These are phyloP conservation scores for Cytidiella melzeri DNA, from an alignment of 768 basidiomycete genomes.

Conservation along the genomic window DNA sequence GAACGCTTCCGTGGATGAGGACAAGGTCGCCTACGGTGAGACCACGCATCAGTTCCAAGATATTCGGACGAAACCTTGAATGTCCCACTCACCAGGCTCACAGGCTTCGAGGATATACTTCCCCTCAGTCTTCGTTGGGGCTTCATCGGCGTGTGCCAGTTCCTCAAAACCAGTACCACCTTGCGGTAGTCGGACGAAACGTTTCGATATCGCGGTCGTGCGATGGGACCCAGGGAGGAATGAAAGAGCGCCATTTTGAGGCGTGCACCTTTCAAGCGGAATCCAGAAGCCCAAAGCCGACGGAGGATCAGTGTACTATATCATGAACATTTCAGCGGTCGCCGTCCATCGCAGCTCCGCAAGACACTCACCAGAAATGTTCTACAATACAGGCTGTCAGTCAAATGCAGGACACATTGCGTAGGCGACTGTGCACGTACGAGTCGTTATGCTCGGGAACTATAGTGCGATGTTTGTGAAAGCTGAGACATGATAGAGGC, in stretches of 20 bases:
- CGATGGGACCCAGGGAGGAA: slow-evolving; percentile 91
- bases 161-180: slow-evolving; percentile 85
- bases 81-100: slow-evolving; percentile 49
- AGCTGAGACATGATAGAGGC: neutral
- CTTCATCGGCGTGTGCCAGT: slow-evolving; percentile 35
- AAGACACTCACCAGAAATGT: slow-evolving; percentile 59
- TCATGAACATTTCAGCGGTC: neutral
- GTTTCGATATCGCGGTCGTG: slow-evolving; percentile 63
- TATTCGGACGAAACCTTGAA: too few species aligned
- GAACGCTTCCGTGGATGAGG: slow-evolving; percentile 86
- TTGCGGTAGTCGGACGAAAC: slow-evolving; percentile 71
- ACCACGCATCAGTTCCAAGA: too few species aligned
- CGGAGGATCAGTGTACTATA: slow-evolving; percentile 85
- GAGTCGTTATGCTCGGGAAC: slow-evolving; percentile 94
- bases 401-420: neutral
- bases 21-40: slow-evolving; percentile 87
- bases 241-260: slow-evolving; percentile 76
- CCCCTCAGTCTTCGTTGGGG: slow-evolving; percentile 28
- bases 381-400: slow-evolving; percentile 27
- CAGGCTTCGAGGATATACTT: slow-evolving; percentile 67
- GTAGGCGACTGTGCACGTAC: slow-evolving; percentile 39
- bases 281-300: slow-evolving; percentile 97
- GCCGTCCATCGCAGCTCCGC: too few species aligned
- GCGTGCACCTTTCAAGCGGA: slow-evolving; percentile 83
- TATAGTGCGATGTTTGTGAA: slow-evolving; percentile 28